Evolutionary conservation across 208 protist genomes (phyloP).

Genomic region (Spironucleus salmonicida): DNA sequence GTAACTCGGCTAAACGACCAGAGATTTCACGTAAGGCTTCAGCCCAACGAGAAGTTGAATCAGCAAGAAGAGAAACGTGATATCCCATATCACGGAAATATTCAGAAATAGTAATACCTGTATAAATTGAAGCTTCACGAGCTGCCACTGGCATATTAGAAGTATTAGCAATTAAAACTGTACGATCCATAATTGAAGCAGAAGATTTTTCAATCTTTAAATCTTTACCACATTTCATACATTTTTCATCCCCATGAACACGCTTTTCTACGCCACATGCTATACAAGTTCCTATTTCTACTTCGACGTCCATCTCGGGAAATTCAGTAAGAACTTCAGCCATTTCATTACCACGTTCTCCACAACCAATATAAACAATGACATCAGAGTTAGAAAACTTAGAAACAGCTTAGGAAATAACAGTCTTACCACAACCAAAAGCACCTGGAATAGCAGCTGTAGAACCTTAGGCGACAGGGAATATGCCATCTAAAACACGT

Average conservation of each 20-base stretch:
- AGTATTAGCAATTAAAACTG: slow-evolving; percentile 97
- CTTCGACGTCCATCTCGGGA: slow-evolving; percentile 55
- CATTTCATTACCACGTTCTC: slow-evolving; percentile 99
- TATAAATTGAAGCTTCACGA: slow-evolving; percentile 99
- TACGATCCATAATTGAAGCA: slow-evolving; percentile 97
- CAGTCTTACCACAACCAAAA: slow-evolving; percentile 98
- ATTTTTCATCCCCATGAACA: neutral
- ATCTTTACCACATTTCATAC: neutral
- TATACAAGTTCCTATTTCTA: neutral
- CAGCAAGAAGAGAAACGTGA: slow-evolving; percentile 98
- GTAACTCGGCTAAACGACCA: slow-evolving; percentile 98
- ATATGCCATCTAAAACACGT: slow-evolving; percentile 55
- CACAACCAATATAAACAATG: slow-evolving; percentile 99
- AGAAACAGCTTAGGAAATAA: slow-evolving; percentile 97
- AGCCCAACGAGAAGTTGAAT: slow-evolving; percentile 98
- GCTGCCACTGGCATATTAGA: slow-evolving; percentile 99
- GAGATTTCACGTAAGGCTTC: slow-evolving; percentile 99
- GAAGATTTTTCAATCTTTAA: slow-evolving; percentile 67
- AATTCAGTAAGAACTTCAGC: slow-evolving; percentile 99
- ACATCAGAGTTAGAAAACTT: slow-evolving; percentile 99
- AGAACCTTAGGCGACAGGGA: slow-evolving; percentile 75
- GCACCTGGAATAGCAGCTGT: slow-evolving; percentile 98
- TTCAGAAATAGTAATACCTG: slow-evolving; percentile 93
- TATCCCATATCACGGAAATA: slow-evolving; percentile 99
- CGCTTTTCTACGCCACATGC: neutral